A percentile compares a stretch with the other conserved stretches of the same genome.
Evolutionary conservation across 768 basidiomycete species (phyloP).

Genomic region (Tephrocybe rancida): DNA sequence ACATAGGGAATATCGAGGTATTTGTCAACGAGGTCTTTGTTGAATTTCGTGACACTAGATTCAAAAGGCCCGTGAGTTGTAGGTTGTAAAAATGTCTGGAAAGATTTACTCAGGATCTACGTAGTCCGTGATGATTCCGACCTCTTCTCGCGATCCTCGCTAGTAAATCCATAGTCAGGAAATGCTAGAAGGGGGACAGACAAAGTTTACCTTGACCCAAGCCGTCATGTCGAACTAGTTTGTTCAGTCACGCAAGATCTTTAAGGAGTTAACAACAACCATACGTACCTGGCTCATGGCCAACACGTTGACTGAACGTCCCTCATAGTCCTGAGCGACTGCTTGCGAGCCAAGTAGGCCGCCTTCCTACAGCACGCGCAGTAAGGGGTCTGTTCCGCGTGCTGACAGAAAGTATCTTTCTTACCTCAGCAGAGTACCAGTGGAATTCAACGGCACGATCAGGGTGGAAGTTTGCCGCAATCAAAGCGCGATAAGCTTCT

Average conservation of each 20-base stretch:
- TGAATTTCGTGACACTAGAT: slow-evolving; percentile 75
- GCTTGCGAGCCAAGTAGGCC: slow-evolving; percentile 91
- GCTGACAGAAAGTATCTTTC: slow-evolving; percentile 9
- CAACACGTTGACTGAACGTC: slow-evolving; percentile 62
- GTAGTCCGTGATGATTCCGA: slow-evolving; percentile 85
- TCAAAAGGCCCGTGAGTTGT: slow-evolving; percentile 12
- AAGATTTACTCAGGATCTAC: slow-evolving; percentile 60
- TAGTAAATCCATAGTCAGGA: slow-evolving; percentile 28
- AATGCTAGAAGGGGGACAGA: background rate
- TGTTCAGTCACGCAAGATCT: slow-evolving; percentile 15
- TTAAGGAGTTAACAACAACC: slow-evolving; percentile 5
- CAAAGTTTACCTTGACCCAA: slow-evolving; percentile 80
- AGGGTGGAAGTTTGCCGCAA: slow-evolving; percentile 70
- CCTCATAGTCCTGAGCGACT: slow-evolving; percentile 75
- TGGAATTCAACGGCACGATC: slow-evolving; percentile 74
- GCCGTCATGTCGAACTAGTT: slow-evolving; percentile 88
- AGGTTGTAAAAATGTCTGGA: slow-evolving; percentile 6
- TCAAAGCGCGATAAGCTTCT: slow-evolving; percentile 73
- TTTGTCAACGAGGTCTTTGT: slow-evolving; percentile 72
- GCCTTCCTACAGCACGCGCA: slow-evolving; percentile 59
- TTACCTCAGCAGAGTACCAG: slow-evolving; percentile 82
- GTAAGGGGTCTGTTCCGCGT: slow-evolving; percentile 14
- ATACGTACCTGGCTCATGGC: slow-evolving; percentile 78
- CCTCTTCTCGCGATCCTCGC: slow-evolving; percentile 72
- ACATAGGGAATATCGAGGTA: slow-evolving; percentile 88